Conservation (phyloP, 768 basidiomycete genomes). For the Termitomyces sp. region DNA sequence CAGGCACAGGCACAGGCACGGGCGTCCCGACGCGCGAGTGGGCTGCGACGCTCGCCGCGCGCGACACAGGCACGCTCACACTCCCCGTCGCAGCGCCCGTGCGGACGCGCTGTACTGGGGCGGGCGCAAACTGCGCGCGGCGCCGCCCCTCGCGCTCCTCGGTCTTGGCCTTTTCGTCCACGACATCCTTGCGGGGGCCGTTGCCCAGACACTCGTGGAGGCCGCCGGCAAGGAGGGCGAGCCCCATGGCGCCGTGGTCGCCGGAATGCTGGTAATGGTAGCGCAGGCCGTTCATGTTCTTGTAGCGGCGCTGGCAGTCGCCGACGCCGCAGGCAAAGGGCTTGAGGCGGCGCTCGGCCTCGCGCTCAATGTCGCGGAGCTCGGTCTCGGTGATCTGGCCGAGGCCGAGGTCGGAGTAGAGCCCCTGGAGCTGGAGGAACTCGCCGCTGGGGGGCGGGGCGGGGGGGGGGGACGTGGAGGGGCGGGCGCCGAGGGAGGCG, state of each 20-base stretch:
- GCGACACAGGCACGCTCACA: conserved; percentile 28
- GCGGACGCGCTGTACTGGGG: not conserved
- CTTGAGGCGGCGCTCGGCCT: conserved; percentile 75
- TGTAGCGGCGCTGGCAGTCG: conserved; percentile 83
- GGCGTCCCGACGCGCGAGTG: conserved; percentile 27
- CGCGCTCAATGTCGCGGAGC: conserved; percentile 67
- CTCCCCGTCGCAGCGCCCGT: conserved; percentile 11
- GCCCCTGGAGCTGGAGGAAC: conserved; percentile 6
- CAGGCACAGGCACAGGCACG: not conserved
- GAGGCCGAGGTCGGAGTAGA: conserved; percentile 28
- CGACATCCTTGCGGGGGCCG: not conserved
- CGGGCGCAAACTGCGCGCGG: not conserved
- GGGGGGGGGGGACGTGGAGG: not conserved
- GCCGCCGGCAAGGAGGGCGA: conserved; percentile 76
- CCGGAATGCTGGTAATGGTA: conserved; percentile 98
- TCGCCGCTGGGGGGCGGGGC: not conserved
- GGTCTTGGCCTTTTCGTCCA: not conserved
- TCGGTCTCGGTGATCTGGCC: conserved; percentile 55
- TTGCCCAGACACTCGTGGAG: conserved; percentile 39
- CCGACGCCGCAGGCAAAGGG: conserved; percentile 91
- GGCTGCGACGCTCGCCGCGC: conserved; percentile 25
- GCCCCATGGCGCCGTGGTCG: conserved; percentile 87
- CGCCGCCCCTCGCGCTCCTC: conserved; percentile 13
- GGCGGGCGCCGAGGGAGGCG: conserved; percentile 8
- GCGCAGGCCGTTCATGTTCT: conserved; percentile 96